Evolutionary conservation across 2,329 filamentous ascomycete species (phyloP).

Genomic region (Pyrenochaeta sp.): DNA sequence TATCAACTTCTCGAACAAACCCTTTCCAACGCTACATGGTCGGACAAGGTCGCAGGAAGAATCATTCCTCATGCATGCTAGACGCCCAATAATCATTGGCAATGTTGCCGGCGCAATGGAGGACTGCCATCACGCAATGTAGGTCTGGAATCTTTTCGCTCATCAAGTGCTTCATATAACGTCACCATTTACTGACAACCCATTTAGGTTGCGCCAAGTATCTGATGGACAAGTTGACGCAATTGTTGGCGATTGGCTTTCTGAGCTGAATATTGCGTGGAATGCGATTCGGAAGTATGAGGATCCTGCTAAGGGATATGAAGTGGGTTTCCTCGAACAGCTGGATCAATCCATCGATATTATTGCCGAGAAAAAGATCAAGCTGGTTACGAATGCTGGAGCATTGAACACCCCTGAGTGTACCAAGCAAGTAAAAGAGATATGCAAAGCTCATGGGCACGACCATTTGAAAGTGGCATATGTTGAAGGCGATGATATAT

Average conservation of each 20-base stretch:
- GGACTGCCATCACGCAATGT: too few relatives aligned
- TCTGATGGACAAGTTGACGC: background rate
- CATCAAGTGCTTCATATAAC: too few relatives aligned
- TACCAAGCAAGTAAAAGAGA: background rate
- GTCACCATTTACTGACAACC: too few relatives aligned
- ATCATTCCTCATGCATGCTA: too few relatives aligned
- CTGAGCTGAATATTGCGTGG: conserved; percentile 42
- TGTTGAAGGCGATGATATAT: conserved; percentile 8
- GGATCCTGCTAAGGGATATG: conserved; percentile 31
- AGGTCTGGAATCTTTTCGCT: too few relatives aligned
- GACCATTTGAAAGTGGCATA: background rate
- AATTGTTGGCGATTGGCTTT: conserved; percentile 44
- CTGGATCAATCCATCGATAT: conserved; percentile 28
- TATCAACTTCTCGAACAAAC: too few relatives aligned
- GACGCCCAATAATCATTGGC: too few relatives aligned
- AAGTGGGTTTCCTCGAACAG: conserved; percentile 33
- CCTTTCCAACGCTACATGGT: too few relatives aligned
- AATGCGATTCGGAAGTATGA: conserved; percentile 31
- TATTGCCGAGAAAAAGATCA: conserved; percentile 57
- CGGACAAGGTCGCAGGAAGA: too few relatives aligned
- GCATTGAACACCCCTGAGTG: conserved; percentile 59
- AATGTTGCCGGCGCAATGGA: too few relatives aligned
- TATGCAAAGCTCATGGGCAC: background rate
- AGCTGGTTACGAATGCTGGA: conserved; percentile 63
- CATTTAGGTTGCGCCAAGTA: too few relatives aligned